A percentile compares a stretch with the other conserved stretches of the same genome.
Evolutionary conservation across 2,329 filamentous ascomycete species (phyloP).

Genomic region (Fusarium austroafricanum): DNA sequence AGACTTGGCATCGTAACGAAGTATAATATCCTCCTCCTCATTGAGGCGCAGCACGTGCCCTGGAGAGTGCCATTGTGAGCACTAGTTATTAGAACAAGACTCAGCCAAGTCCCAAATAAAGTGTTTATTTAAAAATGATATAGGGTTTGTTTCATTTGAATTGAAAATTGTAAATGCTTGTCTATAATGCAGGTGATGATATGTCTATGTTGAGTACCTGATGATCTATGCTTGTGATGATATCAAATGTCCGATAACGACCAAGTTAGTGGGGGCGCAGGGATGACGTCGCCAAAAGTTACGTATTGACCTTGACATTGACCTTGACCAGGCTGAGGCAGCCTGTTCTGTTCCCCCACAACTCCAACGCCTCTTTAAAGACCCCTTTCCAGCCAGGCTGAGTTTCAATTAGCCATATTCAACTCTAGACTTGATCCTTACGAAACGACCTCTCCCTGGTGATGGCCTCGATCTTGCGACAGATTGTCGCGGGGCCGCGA

Average conservation of each 20-base stretch:
- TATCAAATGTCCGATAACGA: conserved; percentile 7
- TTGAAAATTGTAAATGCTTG: too few relatives aligned
- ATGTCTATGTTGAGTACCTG: neutral
- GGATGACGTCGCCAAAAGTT: conserved; percentile 42
- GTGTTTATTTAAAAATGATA: accelerated
- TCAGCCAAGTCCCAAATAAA: accelerated
- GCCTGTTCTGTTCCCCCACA: conserved; percentile 16
- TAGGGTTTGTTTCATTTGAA: accelerated
- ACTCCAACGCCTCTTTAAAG: neutral
- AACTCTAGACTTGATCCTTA: neutral
- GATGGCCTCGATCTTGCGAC: conserved; percentile 83
- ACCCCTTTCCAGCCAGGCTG: neutral
- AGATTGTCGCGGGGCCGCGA: conserved; percentile 90
- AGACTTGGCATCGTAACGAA: neutral
- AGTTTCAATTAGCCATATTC: neutral
- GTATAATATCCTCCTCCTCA: neutral
- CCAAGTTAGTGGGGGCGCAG: conserved; percentile 32
- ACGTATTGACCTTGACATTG: neutral
- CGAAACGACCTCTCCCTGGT: neutral
- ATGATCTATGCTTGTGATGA: conserved; percentile 11
- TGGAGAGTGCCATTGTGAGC: neutral
- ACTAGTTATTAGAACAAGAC: too few relatives aligned
- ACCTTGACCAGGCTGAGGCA: conserved; percentile 11
- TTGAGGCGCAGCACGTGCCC: too few relatives aligned
- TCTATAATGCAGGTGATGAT: neutral